Evolutionary conservation across 1,284 basidiomycete genomes (phyloP).

Genomic region (Chalciporus sp.): DNA sequence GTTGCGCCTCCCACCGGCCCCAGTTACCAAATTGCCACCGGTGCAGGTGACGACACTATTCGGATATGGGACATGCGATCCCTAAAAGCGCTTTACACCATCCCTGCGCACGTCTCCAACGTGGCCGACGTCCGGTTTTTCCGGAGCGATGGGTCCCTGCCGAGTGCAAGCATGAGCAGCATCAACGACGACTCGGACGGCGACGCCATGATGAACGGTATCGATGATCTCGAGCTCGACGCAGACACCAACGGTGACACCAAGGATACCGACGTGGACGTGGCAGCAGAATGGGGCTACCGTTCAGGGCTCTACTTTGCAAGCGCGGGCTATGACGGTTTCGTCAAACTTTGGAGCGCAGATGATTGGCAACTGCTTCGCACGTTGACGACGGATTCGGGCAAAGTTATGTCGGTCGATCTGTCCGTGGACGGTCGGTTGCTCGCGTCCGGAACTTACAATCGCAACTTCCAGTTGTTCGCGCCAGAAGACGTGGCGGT

Average conservation of each 20-base stretch:
- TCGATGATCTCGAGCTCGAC: conserved; percentile 24
- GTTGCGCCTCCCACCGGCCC: not conserved
- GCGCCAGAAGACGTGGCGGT: conserved; percentile 60
- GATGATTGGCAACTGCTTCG: conserved; percentile 96
- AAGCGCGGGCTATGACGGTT: conserved; percentile 93
- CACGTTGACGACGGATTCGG: conserved; percentile 89
- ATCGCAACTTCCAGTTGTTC: conserved; percentile 92
- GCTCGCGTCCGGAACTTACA: conserved; percentile 89
- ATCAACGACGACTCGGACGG: conserved; percentile 22
- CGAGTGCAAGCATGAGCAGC: conserved; percentile 23
- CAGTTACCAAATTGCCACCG: conserved; percentile 96
- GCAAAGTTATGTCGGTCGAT: conserved; percentile 98
- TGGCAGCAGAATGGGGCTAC: conserved; percentile 65
- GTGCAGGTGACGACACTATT: conserved; percentile 96
- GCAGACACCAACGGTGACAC: conserved; percentile 35
- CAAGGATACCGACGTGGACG: conserved; percentile 22
- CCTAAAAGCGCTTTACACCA: conserved; percentile 90
- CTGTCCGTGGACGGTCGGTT: conserved; percentile 81
- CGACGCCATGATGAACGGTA: conserved; percentile 42
- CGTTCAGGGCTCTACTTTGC: conserved; percentile 91
- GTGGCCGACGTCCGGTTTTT: conserved; percentile 97
- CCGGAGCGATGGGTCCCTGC: conserved; percentile 50
- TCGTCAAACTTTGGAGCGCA: conserved; percentile 95
- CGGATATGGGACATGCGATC: conserved; percentile 98
- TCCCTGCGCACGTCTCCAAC: conserved; percentile 93